Conservation (phyloP, 345 rosid genomes). For the Aquilaria malaccensis region DNA sequence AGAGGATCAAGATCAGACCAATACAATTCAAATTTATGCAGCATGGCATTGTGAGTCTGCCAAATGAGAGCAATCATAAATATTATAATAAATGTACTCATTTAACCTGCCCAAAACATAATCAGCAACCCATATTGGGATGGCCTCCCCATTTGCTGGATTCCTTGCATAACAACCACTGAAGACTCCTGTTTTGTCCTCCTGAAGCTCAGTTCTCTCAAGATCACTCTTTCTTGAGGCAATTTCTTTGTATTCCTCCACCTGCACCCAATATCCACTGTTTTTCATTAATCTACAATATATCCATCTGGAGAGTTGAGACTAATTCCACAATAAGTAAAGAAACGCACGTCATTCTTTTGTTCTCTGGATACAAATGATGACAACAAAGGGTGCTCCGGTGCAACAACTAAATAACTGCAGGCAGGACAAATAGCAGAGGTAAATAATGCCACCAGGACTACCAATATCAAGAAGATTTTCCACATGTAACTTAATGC, state of each 20-base stretch:
- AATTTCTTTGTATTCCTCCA: conserved; percentile 71
- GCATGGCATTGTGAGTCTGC: background rate
- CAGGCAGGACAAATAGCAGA: conserved; percentile 13
- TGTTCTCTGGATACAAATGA: conserved; percentile 46
- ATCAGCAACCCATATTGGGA: conserved; percentile 94
- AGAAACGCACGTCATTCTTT: conserved; percentile 38
- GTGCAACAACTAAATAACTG: conserved; percentile 94
- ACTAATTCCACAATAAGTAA: background rate
- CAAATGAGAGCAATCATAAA: conserved; percentile 4
- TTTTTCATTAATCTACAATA: conserved; percentile 1
- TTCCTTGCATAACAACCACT: conserved; percentile 80
- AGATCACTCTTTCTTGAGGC: conserved; percentile 87
- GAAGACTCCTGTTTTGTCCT: conserved; percentile 86
- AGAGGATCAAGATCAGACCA: background rate
- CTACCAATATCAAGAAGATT: background rate
- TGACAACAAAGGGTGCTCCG: conserved; percentile 64
- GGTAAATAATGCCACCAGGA: conserved; percentile 14
- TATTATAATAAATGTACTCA: conserved; percentile 5
- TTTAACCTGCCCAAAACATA: conserved; percentile 50
- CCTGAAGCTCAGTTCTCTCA: conserved; percentile 94
- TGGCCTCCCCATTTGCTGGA: conserved; percentile 74
- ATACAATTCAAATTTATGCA: conserved; percentile 1
- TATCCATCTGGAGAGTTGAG: conserved; percentile 1
- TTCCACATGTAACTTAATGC: background rate
- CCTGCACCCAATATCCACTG: conserved; percentile 32